phyloP scores from a whole-genome alignment of 257 asterid species.

The Gentiana dahurica region DNA sequence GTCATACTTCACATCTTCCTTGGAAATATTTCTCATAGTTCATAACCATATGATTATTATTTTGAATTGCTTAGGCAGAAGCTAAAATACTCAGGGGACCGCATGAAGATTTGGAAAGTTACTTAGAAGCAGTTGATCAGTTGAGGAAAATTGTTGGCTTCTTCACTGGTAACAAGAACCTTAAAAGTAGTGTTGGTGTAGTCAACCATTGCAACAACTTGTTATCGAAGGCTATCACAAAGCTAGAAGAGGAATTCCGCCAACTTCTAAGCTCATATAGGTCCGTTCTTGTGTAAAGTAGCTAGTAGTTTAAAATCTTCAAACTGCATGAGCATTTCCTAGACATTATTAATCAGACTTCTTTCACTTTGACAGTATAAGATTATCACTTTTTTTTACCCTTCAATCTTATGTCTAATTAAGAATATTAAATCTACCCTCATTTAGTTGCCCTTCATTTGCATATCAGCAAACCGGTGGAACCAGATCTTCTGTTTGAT shows the following conservation, averaged over 20 bases:
- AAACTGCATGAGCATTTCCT: background rate
- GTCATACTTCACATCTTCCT: background rate
- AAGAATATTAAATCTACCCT: background rate
- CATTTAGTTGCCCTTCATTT: conserved; percentile 9
- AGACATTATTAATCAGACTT: too few relatives aligned
- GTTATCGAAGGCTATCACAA: conserved; percentile 53
- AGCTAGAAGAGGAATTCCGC: conserved; percentile 86
- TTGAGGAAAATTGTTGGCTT: conserved; percentile 51
- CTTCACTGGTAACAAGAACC: conserved; percentile 52
- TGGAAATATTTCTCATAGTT: background rate
- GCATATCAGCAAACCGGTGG: conserved; percentile 82
- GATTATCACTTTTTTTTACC: too few relatives aligned
- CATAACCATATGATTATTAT: too few relatives aligned
- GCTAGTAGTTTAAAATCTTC: background rate
- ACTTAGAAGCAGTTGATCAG: conserved; percentile 78
- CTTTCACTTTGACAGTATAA: too few relatives aligned
- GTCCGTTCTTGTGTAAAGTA: conserved; percentile 20
- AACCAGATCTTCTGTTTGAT: conserved; percentile 83
- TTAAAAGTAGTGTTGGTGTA: conserved; percentile 52
- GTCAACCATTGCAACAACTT: conserved; percentile 57
- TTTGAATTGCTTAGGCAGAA: conserved; percentile 59
- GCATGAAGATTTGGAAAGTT: conserved; percentile 88
- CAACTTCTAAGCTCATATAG: conserved; percentile 69
- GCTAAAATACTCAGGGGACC: conserved; percentile 93
- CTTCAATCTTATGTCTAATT: too few relatives aligned